phyloP scores from a whole-genome alignment of 495 filamentous ascomycete genomes.

The Saxophila tyrrhenica region DNA sequence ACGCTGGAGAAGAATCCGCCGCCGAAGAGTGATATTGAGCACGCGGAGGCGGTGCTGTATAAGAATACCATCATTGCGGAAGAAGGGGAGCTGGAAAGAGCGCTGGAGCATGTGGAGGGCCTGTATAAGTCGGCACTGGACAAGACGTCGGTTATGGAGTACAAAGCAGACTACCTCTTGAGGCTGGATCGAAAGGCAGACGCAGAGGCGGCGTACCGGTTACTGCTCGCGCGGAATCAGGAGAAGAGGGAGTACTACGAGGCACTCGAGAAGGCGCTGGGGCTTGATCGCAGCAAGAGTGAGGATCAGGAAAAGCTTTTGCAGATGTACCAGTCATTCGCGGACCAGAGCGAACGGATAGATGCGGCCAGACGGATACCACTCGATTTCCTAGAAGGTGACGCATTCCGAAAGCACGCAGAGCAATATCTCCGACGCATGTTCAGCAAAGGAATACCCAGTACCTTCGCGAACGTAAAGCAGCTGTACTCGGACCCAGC shows the following conservation, averaged over 20 bases:
- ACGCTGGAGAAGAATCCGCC: slow-evolving; percentile 68
- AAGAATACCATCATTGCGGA: slow-evolving; percentile 94
- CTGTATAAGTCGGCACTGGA: slow-evolving; percentile 69
- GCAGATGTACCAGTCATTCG: slow-evolving; percentile 70
- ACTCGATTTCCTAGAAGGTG: slow-evolving; percentile 76
- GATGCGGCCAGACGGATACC: slow-evolving; percentile 83
- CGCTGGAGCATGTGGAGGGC: slow-evolving; percentile 75
- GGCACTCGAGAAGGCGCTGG: slow-evolving; percentile 57
- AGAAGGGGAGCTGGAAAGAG: slow-evolving; percentile 61
- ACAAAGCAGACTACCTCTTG: slow-evolving; percentile 73
- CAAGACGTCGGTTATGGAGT: slow-evolving; percentile 79
- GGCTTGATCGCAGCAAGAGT: slow-evolving; percentile 48
- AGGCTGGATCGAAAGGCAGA: slow-evolving; percentile 68
- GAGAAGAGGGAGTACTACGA: slow-evolving; percentile 83
- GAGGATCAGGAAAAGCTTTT: slow-evolving; percentile 43
- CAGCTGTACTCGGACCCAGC: slow-evolving; percentile 63
- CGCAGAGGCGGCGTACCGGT: slow-evolving; percentile 68
- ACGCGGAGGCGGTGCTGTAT: slow-evolving; percentile 92
- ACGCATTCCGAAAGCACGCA: slow-evolving; percentile 67
- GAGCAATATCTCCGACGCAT: slow-evolving; percentile 73
- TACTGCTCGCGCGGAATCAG: slow-evolving; percentile 71
- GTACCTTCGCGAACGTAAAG: slow-evolving; percentile 92
- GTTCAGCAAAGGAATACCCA: slow-evolving; percentile 93
- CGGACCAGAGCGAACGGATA: slow-evolving; percentile 63
- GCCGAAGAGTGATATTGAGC: slow-evolving; percentile 70